A percentile compares a stretch with the other conserved stretches of the same genome.
These are phyloP conservation scores for Onygenales sp. DNA, from an alignment of 2,329 filamentous ascomycete genomes.

Conservation along the genomic window DNA sequence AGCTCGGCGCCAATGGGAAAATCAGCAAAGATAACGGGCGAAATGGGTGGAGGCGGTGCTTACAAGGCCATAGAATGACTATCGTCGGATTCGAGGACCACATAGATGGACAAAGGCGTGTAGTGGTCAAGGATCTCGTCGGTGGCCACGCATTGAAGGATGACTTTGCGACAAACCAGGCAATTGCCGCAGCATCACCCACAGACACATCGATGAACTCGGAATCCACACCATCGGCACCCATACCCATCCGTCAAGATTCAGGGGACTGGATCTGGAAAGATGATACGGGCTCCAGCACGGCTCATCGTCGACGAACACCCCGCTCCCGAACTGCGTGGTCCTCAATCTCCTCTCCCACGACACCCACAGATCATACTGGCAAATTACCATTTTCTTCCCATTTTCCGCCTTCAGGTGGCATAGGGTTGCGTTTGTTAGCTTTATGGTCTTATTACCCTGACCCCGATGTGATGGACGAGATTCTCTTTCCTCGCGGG, in stretches of 20 bases:
- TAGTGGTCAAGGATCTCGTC: slow-evolving; percentile 62
- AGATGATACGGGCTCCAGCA: slow-evolving; percentile 23
- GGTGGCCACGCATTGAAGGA: slow-evolving; percentile 64
- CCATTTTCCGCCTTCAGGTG: slow-evolving; percentile 65
- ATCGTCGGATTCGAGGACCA: slow-evolving; percentile 66
- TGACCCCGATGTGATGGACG: slow-evolving; percentile 47
- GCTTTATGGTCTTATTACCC: slow-evolving; percentile 77
- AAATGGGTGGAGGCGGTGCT: slow-evolving; percentile 74
- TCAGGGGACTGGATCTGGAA: slow-evolving; percentile 35
- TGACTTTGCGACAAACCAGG: slow-evolving; percentile 31
- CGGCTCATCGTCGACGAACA: slow-evolving; percentile 9
- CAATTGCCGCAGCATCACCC: slow-evolving; percentile 13
- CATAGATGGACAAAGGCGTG: slow-evolving; percentile 56
- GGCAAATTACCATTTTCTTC: slow-evolving; percentile 6
- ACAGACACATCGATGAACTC: slow-evolving; percentile 18
- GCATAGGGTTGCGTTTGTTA: slow-evolving; percentile 52
- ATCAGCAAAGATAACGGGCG: slow-evolving; percentile 68
- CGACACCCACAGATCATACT: slow-evolving; percentile 22
- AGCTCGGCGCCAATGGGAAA: slow-evolving; percentile 52
- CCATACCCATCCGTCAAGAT: slow-evolving; percentile 8
- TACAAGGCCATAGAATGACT: slow-evolving; percentile 73
- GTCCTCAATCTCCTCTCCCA: slow-evolving; percentile 43
- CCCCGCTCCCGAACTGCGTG: slow-evolving; percentile 8
- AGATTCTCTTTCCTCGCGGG: slow-evolving; percentile 72
- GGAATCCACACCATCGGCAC: slow-evolving; percentile 13